A percentile compares a stretch with the other conserved stretches of the same genome.
These are phyloP conservation scores for Galeopsis tetrahit DNA, from an alignment of 257 asterid genomes.

Conservation along the genomic window DNA sequence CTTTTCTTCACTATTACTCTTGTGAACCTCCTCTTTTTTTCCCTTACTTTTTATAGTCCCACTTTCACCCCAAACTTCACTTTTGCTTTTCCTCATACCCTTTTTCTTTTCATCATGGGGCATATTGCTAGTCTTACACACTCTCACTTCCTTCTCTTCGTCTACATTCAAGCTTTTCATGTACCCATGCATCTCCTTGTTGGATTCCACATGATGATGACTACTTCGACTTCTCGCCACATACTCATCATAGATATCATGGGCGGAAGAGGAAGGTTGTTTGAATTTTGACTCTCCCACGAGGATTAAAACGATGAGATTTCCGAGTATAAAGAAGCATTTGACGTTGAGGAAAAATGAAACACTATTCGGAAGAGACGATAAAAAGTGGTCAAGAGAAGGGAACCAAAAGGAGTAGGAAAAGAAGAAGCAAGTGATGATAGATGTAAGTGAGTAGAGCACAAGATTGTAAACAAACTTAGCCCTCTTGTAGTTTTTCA, in stretches of 20 bases:
- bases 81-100: slow-evolving; percentile 40
- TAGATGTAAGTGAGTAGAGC: slow-evolving; percentile 59
- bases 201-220: neutral
- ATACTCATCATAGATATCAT: slow-evolving; percentile 48
- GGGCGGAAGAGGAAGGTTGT: slow-evolving; percentile 31
- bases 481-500: slow-evolving; percentile 48
- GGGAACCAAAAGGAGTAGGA: slow-evolving; percentile 46
- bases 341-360: slow-evolving; percentile 36
- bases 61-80: slow-evolving; percentile 41
- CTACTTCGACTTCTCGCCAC: slow-evolving; percentile 42
- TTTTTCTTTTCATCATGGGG: slow-evolving; percentile 28
- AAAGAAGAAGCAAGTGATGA: slow-evolving; percentile 52
- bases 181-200: neutral
- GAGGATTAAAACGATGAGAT: slow-evolving; percentile 44
- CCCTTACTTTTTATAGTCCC: slow-evolving; percentile 29
- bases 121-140: slow-evolving; percentile 17
- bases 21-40: slow-evolving; percentile 13
- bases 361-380: slow-evolving; percentile 22
- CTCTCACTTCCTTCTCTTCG: slow-evolving; percentile 25
- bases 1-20: slow-evolving; percentile 12
- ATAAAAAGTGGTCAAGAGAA: slow-evolving; percentile 15
- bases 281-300: slow-evolving; percentile 38
- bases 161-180: slow-evolving; percentile 18
- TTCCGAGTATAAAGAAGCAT: slow-evolving; percentile 47
- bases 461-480: slow-evolving; percentile 44